Percentiles rank a stretch among this genome's conserved stretches.
phyloP scores from a whole-genome alignment of 176 grass and related monocot genomes.

The Oropetium thomaeum region DNA sequence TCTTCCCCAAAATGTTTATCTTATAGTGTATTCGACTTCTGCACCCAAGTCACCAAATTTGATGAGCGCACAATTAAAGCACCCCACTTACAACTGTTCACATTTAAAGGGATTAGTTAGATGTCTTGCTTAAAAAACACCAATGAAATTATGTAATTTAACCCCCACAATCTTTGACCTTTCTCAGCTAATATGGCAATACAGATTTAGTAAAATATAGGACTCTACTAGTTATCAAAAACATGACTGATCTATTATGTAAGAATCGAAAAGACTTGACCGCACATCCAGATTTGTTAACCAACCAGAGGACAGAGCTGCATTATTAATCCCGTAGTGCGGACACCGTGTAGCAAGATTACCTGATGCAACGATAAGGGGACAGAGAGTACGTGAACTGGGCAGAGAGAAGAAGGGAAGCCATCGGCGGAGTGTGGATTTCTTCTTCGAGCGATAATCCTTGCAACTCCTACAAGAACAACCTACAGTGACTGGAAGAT shows the following conservation, averaged over 20 bases:
- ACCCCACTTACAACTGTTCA: not conserved
- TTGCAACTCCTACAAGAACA: not conserved
- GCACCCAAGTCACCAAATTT: not conserved
- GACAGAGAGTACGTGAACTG: constrained; percentile 22
- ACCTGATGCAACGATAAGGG: constrained; percentile 22
- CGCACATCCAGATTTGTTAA: not conserved
- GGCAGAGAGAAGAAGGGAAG: constrained; percentile 37
- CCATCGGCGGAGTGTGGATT: constrained; percentile 20
- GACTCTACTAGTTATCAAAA: not conserved
- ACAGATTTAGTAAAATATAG: not conserved
- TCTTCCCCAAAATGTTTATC: constrained; percentile 18
- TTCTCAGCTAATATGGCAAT: not conserved
- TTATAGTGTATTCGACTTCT: constrained; percentile 40
- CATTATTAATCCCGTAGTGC: not conserved
- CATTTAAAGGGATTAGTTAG: not conserved
- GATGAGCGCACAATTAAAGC: not conserved
- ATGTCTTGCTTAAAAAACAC: not conserved
- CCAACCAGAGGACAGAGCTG: not conserved
- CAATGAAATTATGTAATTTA: not conserved
- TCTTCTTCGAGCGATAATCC: constrained; percentile 4
- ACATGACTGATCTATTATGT: not conserved
- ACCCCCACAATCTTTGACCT: not conserved
- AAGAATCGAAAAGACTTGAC: constrained; percentile 8
- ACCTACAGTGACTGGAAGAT: no score
- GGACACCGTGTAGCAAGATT: not conserved